Evolutionary conservation across 345 rosid genomes (phyloP), one percentile per base, ranked within the genome.

Genomic region (Sonneratia caseolaris): DNA sequence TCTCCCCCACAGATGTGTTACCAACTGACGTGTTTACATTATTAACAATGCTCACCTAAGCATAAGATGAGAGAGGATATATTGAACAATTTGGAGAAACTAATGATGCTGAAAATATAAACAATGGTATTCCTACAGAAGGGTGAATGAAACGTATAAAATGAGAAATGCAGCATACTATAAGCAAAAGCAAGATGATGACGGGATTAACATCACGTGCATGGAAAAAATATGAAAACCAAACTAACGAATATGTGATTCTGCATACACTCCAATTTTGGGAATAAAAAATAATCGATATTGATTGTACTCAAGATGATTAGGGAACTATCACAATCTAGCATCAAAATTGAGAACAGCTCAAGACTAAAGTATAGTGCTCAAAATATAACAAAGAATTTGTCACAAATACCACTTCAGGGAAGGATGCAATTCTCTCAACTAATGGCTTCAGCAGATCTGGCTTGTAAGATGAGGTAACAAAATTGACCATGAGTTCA

Each of bases 401-500:
- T 59, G 57, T 57, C 49, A 37, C 42, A 85, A 88, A 68, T 76
- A 91, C 97, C 96, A 94, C 98, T 88, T 88, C 86, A 74, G 93
- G 89, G 80, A 91, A 82, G 70, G 84, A 76, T 55, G 93, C 82
- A 73, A 87, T 82, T 83, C 82, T 86, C 79, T 88, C 93, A 68
- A 90, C 87, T n/a, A 94, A 70, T 36, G 95, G 89, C 81, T 84
- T 84, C 87, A 94, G 86, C 82, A 91, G 81, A 82, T 88, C 95
- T 56, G 97, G 96, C 77, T 86, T 77, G 84, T 88, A 86, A 47
- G 88, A 86, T 3, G 97, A 88, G 45, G 97, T 94, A 78, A 94
- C 96, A 80, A 94, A 90, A 74, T 91, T 94, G 77, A 91, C 97
- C 97, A 94, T 94, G 49, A 94, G 85, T 74, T 94, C 91, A 48